phyloP scores from a whole-genome alignment of 257 asterid species.

The Voacanga thouarsii region DNA sequence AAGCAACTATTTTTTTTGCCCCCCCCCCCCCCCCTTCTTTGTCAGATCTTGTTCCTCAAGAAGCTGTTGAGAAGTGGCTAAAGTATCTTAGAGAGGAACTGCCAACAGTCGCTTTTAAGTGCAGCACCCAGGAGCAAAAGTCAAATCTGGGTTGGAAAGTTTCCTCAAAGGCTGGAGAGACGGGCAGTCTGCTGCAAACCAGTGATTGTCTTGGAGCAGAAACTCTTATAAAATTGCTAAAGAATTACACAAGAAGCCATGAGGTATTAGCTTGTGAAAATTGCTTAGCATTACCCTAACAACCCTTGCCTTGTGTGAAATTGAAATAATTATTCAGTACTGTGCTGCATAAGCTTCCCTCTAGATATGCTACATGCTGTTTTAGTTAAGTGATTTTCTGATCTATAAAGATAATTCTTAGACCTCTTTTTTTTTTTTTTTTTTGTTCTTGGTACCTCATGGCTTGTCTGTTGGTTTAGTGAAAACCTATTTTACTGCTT shows the following conservation, averaged over 20 bases:
- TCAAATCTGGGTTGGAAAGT: constrained; percentile 95
- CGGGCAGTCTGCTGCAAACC: constrained; percentile 54
- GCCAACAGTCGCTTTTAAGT: constrained; percentile 89
- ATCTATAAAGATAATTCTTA: too few species aligned
- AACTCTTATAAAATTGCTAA: constrained; percentile 70
- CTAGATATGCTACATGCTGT: not conserved
- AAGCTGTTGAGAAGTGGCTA: constrained; percentile 93
- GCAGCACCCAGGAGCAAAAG: constrained; percentile 95
- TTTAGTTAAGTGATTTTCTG: too few species aligned
- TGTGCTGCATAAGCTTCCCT: not conserved
- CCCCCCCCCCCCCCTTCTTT: too few species aligned
- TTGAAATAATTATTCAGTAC: too few species aligned
- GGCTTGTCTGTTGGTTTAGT: too few species aligned
- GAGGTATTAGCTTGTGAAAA: constrained; percentile 36
- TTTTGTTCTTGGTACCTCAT: too few species aligned
- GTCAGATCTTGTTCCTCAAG: constrained; percentile 93
- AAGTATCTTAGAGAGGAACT: constrained; percentile 89
- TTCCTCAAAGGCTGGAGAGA: constrained; percentile 48
- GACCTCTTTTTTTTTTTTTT: too few species aligned
- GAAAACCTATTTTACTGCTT: too few species aligned
- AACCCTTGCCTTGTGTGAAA: not conserved
- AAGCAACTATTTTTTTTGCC: not conserved
- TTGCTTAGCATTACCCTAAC: not conserved
- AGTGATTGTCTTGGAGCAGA: constrained; percentile 97
- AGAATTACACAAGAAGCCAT: constrained; percentile 75